Evolutionary conservation across 768 basidiomycete genomes (phyloP).

Genomic region (Trametes villosa): DNA sequence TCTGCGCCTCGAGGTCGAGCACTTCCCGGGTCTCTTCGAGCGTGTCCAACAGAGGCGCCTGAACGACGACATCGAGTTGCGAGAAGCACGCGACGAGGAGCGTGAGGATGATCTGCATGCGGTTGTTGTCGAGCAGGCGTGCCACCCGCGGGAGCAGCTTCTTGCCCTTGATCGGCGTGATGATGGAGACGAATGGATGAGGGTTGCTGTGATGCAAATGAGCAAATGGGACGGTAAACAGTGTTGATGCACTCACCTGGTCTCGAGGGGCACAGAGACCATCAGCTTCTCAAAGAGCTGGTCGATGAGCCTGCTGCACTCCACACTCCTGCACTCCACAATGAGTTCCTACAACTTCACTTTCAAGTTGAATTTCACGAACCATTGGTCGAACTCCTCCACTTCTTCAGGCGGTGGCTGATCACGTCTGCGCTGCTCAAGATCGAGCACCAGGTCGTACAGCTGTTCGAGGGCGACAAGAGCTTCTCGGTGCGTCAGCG

Average conservation of each 20-base stretch:
- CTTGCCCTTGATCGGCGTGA: slow-evolving; percentile 91
- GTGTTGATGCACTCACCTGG: slow-evolving; percentile 59
- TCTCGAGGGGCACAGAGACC: slow-evolving; percentile 91
- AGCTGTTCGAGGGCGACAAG: slow-evolving; percentile 80
- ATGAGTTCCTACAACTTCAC: no score
- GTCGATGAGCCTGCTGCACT: slow-evolving; percentile 62
- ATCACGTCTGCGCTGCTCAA: slow-evolving; percentile 85
- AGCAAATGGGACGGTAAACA: background rate
- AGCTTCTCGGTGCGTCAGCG: slow-evolving; percentile 78
- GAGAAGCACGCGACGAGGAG: slow-evolving; percentile 93
- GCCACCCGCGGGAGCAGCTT: slow-evolving; percentile 87
- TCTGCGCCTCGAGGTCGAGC: slow-evolving; percentile 82
- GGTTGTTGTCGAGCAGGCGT: slow-evolving; percentile 76
- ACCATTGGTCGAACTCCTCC: slow-evolving; percentile 52
- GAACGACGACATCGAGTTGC: slow-evolving; percentile 88
- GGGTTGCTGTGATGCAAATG: slow-evolving; percentile 61
- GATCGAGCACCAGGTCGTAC: slow-evolving; percentile 81
- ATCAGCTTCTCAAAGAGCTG: slow-evolving; percentile 79
- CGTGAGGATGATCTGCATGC: slow-evolving; percentile 86
- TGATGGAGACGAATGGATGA: slow-evolving; percentile 94
- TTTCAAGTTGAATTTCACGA: no score
- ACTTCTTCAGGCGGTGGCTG: slow-evolving; percentile 70
- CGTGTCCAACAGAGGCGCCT: slow-evolving; percentile 74
- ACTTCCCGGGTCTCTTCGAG: slow-evolving; percentile 63
- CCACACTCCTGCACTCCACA: slow-evolving; percentile 50